A percentile compares a stretch with the other conserved stretches of the same genome.
Evolutionary conservation across 345 rosid species (phyloP).

Genomic region (Euphorbia tirucalli): DNA sequence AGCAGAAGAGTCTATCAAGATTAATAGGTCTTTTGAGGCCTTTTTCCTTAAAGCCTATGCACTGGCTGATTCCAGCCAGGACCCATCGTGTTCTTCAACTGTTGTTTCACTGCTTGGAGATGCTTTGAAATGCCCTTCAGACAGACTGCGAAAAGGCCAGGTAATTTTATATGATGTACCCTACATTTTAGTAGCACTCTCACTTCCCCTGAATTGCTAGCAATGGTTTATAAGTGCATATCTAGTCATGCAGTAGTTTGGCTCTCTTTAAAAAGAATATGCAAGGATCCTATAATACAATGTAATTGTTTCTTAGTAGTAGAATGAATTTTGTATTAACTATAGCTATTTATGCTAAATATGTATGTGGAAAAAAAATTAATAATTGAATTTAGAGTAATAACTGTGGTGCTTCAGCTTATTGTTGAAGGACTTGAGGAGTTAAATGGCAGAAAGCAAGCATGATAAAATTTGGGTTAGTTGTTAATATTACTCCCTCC

Average conservation of each 20-base stretch:
- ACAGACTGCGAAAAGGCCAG: slow-evolving; percentile 97
- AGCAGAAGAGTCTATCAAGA: slow-evolving; percentile 83
- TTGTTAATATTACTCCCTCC: not conserved
- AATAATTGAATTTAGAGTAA: not conserved
- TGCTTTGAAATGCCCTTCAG: slow-evolving; percentile 94
- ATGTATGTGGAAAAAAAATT: not conserved
- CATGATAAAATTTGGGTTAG: not conserved
- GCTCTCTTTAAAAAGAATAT: not conserved
- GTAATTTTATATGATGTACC: too few relatives aligned
- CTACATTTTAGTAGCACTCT: not conserved
- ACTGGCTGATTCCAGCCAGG: slow-evolving; percentile 88
- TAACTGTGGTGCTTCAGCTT: not conserved
- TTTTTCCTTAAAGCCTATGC: slow-evolving; percentile 98
- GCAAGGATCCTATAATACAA: not conserved
- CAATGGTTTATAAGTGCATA: not conserved
- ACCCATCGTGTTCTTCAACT: slow-evolving; percentile 67
- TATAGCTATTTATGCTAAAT: not conserved
- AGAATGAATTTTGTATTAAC: not conserved
- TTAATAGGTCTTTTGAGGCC: slow-evolving; percentile 92
- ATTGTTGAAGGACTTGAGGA: not conserved
- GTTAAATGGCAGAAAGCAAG: not conserved
- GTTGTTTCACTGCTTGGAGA: slow-evolving; percentile 94
- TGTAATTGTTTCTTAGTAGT: not conserved
- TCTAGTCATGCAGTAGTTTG: not conserved
- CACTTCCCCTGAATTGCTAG: slow-evolving; percentile 9